Conservation (phyloP, 2,329 filamentous ascomycete genomes). For the Colletotrichum liaoningense region DNA sequence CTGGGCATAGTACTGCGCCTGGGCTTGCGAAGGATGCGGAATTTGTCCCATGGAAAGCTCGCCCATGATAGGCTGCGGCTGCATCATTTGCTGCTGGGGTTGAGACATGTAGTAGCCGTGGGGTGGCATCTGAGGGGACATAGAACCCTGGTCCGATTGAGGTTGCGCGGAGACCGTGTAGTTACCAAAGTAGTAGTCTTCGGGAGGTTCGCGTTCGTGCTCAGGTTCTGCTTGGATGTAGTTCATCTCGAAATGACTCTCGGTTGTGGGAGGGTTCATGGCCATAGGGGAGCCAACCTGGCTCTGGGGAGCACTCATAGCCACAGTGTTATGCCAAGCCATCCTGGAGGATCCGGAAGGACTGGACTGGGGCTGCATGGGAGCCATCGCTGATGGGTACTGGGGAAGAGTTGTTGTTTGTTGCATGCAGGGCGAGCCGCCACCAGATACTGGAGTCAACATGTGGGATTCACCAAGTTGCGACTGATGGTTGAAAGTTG, state of each 20-base stretch:
- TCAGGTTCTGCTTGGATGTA: constrained; percentile 50
- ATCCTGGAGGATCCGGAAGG: constrained; percentile 60
- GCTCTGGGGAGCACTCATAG: constrained; percentile 53
- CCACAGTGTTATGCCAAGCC: constrained; percentile 56
- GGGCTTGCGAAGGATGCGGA: constrained; percentile 1
- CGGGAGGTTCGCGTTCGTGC: constrained; percentile 50
- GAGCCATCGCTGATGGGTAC: constrained; percentile 51
- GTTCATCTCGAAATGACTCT: constrained; percentile 51
- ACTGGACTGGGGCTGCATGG: constrained; percentile 57
- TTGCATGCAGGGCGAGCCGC: constrained; percentile 59
- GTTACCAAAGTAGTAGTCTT: constrained; percentile 48
- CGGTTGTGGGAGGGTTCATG: constrained; percentile 48
- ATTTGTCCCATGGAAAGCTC: constrained; percentile 22
- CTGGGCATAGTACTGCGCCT: constrained; percentile 16
- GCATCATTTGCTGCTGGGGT: neutral
- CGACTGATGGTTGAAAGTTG: constrained; percentile 44
- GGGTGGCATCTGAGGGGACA: constrained; percentile 13
- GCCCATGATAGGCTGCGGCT: constrained; percentile 6
- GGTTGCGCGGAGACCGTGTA: constrained; percentile 46
- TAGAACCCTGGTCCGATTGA: constrained; percentile 24
- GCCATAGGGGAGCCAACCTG: constrained; percentile 60
- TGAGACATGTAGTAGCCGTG: constrained; percentile 1
- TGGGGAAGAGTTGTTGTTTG: constrained; percentile 54
- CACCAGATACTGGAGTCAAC: constrained; percentile 63
- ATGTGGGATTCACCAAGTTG: constrained; percentile 55